These are phyloP conservation scores for Rubia tinctorum DNA, from an alignment of 305 asterid species.

Conservation along the genomic window DNA sequence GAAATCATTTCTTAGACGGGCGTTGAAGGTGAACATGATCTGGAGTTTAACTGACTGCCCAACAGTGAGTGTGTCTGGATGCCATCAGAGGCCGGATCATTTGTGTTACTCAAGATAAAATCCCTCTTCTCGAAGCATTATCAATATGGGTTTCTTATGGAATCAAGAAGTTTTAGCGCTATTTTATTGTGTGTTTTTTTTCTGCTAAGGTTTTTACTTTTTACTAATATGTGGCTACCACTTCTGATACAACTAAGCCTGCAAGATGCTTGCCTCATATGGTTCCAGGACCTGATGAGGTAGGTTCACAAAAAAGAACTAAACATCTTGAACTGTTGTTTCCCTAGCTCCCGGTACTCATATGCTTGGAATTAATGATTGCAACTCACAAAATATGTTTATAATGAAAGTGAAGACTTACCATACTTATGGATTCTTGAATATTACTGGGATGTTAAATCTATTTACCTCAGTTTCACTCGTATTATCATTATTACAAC, in stretches of 20 bases:
- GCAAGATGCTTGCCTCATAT: conserved; percentile 89
- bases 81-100: too few species aligned
- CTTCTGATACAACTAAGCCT: conserved; percentile 54
- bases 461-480: conserved; percentile 13
- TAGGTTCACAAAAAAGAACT: conserved; percentile 13
- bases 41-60: too few species aligned
- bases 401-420: conserved; percentile 77
- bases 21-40: too few species aligned
- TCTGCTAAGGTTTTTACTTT: too few species aligned
- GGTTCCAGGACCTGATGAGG: conserved; percentile 90
- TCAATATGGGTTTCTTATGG: too few species aligned
- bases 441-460: conserved; percentile 92
- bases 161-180: too few species aligned
- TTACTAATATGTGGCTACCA: conserved; percentile 48
- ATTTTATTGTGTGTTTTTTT: too few species aligned
- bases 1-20: too few species aligned
- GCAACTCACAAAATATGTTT: conserved; percentile 84
- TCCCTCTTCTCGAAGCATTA: too few species aligned
- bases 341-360: background rate
- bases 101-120: too few species aligned
- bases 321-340: background rate
- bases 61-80: too few species aligned
- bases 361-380: conserved; percentile 14
- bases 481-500: background rate
- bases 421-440: conserved; percentile 89